Evolutionary conservation across 2,329 filamentous ascomycete species (phyloP).

Genomic region (Stagonosporopsis tanaceti): DNA sequence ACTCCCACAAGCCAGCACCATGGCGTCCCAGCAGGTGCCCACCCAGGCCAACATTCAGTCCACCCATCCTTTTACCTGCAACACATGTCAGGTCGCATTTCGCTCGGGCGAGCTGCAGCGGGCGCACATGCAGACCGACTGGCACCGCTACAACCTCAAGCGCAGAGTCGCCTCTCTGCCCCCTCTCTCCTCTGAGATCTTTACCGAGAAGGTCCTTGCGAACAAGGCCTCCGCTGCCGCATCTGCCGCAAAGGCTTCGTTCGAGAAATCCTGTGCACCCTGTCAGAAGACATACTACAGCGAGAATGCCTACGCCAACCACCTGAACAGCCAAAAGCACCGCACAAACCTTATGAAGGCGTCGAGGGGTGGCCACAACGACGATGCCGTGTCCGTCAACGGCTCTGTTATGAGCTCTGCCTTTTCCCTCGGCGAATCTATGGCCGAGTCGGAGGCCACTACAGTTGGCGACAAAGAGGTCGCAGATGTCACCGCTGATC

Average conservation of each 20-base stretch:
- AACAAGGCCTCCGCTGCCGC: slow-evolving; percentile 85
- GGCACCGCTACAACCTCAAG: slow-evolving; percentile 98
- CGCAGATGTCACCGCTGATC: slow-evolving; percentile 76
- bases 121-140: slow-evolving; percentile 97
- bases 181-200: slow-evolving; percentile 89
- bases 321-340: slow-evolving; percentile 90
- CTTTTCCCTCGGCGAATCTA: slow-evolving; percentile 86
- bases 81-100: slow-evolving; percentile 97
- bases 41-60: slow-evolving; percentile 48
- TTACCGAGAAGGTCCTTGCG: slow-evolving; percentile 93
- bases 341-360: slow-evolving; percentile 68
- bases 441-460: slow-evolving; percentile 60
- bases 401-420: slow-evolving; percentile 85
- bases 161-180: slow-evolving; percentile 89
- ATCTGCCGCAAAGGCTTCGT: slow-evolving; percentile 86
- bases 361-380: slow-evolving; percentile 49
- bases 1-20: slow-evolving; percentile 27
- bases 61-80: slow-evolving; percentile 92
- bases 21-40: slow-evolving; percentile 45
- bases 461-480: slow-evolving; percentile 75
- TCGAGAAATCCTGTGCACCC: slow-evolving; percentile 80
- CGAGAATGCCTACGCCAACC: slow-evolving; percentile 94
- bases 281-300: slow-evolving; percentile 96
- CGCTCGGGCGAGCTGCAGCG: slow-evolving; percentile 92
- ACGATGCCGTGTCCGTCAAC: slow-evolving; percentile 70